These are phyloP conservation scores for Sporothrix pallida DNA, from an alignment of 2,329 filamentous ascomycete genomes.

Conservation along the genomic window DNA sequence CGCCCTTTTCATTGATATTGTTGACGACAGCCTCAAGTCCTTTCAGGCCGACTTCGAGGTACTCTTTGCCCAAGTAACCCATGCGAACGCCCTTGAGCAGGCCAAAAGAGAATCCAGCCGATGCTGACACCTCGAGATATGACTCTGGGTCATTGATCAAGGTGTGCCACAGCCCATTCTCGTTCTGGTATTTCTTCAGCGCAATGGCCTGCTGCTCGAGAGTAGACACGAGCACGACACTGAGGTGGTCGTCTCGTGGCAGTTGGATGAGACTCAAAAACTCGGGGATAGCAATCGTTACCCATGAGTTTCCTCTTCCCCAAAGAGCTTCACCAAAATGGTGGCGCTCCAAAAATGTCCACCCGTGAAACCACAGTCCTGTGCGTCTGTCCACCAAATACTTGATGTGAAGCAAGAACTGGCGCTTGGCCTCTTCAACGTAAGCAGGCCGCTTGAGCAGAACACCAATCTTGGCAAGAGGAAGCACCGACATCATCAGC, in stretches of 20 bases:
- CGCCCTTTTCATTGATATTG: constrained; percentile 69
- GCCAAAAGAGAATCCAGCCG: constrained; percentile 80
- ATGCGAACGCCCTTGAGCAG: constrained; percentile 75
- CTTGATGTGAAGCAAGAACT: constrained; percentile 78
- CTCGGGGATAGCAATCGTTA: constrained; percentile 81
- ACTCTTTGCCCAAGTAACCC: constrained; percentile 66
- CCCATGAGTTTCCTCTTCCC: constrained; percentile 71
- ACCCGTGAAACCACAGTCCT: constrained; percentile 81
- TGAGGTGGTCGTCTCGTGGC: constrained; percentile 65
- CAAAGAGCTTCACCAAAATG: constrained; percentile 64
- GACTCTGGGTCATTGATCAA: constrained; percentile 74
- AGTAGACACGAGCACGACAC: constrained; percentile 58
- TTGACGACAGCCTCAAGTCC: constrained; percentile 70
- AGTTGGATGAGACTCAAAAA: constrained; percentile 75
- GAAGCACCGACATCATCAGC: constrained; percentile 85
- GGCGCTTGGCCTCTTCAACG: constrained; percentile 76
- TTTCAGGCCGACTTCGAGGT: constrained; percentile 65
- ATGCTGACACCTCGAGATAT: constrained; percentile 77
- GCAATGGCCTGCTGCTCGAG: constrained; percentile 72
- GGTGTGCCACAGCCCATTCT: constrained; percentile 74
- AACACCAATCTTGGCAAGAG: constrained; percentile 79
- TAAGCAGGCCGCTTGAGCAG: constrained; percentile 73
- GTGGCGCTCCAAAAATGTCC: constrained; percentile 74
- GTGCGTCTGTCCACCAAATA: constrained; percentile 75
- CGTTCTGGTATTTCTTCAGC: constrained; percentile 63